Evolutionary conservation across 495 filamentous ascomycete genomes (phyloP).

Genomic region (Podospora tetraspora): DNA sequence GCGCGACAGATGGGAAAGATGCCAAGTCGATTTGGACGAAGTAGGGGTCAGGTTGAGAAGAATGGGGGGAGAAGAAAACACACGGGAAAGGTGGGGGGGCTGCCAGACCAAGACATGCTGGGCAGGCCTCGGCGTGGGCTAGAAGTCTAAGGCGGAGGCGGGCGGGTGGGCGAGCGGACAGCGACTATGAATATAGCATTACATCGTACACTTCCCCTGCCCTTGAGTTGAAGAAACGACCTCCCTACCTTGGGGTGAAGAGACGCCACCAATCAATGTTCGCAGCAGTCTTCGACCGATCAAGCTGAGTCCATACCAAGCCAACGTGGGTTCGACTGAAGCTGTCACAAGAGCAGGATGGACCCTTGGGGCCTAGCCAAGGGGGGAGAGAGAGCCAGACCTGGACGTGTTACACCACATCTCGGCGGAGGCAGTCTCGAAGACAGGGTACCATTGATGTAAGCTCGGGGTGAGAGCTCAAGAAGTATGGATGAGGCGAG

Average conservation of each 20-base stretch:
- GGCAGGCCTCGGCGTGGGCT: background rate
- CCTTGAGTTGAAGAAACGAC: too few relatives aligned
- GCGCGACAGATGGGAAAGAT: background rate
- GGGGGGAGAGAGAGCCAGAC: background rate
- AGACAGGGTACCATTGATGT: background rate
- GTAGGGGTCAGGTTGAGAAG: background rate
- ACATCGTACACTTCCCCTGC: background rate
- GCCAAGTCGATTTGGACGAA: background rate
- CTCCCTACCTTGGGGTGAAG: background rate
- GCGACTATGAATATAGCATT: background rate
- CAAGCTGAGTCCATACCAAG: background rate
- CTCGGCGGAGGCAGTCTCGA: background rate
- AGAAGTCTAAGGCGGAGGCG: background rate
- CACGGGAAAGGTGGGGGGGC: background rate
- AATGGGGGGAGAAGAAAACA: background rate
- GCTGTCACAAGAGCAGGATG: background rate
- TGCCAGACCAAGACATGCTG: background rate
- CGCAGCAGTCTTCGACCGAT: background rate
- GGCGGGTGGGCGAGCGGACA: background rate
- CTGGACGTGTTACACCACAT: background rate
- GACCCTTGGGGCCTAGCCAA: background rate
- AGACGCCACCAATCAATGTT: background rate
- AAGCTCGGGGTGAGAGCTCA: background rate
- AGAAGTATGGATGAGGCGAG: background rate
- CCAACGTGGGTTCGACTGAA: background rate